Base-by-base conservation (phyloP, 2,329 filamentous ascomycete species). In the Thielaviopsis cerberus region DNA sequence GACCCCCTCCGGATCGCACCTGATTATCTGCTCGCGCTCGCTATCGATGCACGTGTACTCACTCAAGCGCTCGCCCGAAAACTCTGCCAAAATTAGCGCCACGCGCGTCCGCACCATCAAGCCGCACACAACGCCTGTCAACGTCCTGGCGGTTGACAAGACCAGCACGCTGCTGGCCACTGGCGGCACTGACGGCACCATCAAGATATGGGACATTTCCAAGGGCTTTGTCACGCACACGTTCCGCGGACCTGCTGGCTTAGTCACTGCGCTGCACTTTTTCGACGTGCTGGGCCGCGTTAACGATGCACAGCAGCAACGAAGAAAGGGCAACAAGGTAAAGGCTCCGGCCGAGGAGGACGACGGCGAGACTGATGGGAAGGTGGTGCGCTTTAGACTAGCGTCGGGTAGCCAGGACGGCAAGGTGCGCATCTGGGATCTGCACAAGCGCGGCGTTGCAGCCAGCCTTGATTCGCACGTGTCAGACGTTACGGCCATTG, bases 151-250 rank as follows among this genome's bases (percentile, higher is more conserved):
- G 1, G 82, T 92, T 61, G 92, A 98, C 68, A 78, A 81, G 57
- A 95, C 90, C 1, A 86, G 90, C 66, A 94, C 91, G 1, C 74
- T 98, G 13, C 76, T 98, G 51, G 92, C 90, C 17, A 97, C 91
- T 17, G 92, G 94, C 62, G 88, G 87, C 54, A 90, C 92, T 3
- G 92, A 98, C 67, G 92, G 92, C 24, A 81, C 86, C 0, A 87
- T 97, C 65, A 98, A 98, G 70, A 84, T 98, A 56, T 98, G 91
- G 91, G 92, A 98, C 70, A 88, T 98, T 61, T 76, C 78, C 54
- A 88, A 84, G 51, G 92, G 92, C 23, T 97, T 86, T 69, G 82
- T 89, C 30, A 98, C 94, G 26, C 92, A 98, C 70, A 95, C 88
- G 0, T 94, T 98, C 70, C 86, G 91, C 64, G 90, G 90, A 1